phyloP scores from a whole-genome alignment of 306 rosid genomes.

The Pyrus bretschneideri region DNA sequence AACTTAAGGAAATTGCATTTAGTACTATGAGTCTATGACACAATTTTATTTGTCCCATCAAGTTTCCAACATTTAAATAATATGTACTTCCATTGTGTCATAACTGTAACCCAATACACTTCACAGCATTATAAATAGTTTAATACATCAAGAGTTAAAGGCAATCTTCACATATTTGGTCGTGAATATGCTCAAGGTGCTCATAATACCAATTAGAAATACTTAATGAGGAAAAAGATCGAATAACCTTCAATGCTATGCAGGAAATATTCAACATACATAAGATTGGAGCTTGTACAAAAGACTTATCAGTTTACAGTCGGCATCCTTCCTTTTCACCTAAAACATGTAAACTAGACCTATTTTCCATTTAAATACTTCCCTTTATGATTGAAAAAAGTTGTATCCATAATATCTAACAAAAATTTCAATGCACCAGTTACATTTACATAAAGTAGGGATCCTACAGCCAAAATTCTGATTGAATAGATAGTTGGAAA shows the following conservation, averaged over 20 bases:
- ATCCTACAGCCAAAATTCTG: background rate
- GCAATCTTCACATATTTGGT: background rate
- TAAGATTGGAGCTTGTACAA: background rate
- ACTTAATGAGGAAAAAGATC: background rate
- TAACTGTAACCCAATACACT: background rate
- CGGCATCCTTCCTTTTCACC: background rate
- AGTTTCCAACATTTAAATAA: background rate
- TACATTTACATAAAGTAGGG: background rate
- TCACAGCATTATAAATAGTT: background rate
- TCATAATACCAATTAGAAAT: background rate
- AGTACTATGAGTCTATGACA: background rate
- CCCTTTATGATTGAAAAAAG: background rate
- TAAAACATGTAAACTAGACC: background rate
- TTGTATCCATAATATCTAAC: background rate
- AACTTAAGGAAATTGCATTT: background rate
- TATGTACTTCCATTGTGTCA: background rate
- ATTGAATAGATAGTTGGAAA: background rate
- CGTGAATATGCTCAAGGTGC: background rate
- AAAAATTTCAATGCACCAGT: background rate
- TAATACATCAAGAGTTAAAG: background rate
- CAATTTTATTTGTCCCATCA: background rate
- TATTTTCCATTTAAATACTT: background rate
- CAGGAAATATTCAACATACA: background rate
- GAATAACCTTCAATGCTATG: background rate
- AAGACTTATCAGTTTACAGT: background rate